These are phyloP conservation scores for Acarospora socialis DNA, from an alignment of 2,329 filamentous ascomycete species.

Conservation along the genomic window DNA sequence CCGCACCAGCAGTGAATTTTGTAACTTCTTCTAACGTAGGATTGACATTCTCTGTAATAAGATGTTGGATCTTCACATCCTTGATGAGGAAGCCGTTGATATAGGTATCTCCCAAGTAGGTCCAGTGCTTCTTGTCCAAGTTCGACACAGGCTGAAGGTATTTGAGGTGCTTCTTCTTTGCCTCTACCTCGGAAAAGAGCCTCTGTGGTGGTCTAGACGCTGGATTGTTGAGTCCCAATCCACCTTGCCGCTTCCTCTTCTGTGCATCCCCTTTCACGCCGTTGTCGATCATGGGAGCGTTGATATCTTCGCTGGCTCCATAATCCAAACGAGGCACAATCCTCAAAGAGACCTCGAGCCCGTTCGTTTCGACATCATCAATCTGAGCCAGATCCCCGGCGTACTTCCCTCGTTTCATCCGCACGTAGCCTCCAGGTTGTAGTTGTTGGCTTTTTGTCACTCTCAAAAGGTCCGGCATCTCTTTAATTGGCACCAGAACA, in stretches of 20 bases:
- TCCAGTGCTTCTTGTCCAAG: conserved; percentile 55
- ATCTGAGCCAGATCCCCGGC: conserved; percentile 83
- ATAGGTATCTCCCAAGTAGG: conserved; percentile 78
- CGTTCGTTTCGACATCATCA: conserved; percentile 83
- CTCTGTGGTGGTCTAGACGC: conserved; percentile 69
- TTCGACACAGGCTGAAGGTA: conserved; percentile 40
- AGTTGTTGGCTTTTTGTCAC: conserved; percentile 76
- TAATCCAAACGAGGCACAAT: conserved; percentile 89
- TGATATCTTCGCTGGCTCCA: conserved; percentile 65
- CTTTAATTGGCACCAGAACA: conserved; percentile 82
- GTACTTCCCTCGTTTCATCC: conserved; percentile 70
- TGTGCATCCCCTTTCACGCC: conserved; percentile 36
- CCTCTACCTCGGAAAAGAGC: conserved; percentile 85
- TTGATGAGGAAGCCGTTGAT: conserved; percentile 88
- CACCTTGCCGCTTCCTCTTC: conserved; percentile 65
- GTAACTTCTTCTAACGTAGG: conserved; percentile 90
- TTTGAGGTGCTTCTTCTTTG: conserved; percentile 68
- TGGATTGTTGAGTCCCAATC: conserved; percentile 34
- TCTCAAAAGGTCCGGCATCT: conserved; percentile 91
- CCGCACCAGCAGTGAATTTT: conserved; percentile 74
- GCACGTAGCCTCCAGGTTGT: conserved; percentile 81
- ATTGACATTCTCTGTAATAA: conserved; percentile 80
- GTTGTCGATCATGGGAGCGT: conserved; percentile 30
- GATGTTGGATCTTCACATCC: conserved; percentile 76
- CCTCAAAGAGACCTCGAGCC: conserved; percentile 71